Conservation (phyloP, 176 grass and related monocot genomes). For the Hsuehochloa calcarea region DNA sequence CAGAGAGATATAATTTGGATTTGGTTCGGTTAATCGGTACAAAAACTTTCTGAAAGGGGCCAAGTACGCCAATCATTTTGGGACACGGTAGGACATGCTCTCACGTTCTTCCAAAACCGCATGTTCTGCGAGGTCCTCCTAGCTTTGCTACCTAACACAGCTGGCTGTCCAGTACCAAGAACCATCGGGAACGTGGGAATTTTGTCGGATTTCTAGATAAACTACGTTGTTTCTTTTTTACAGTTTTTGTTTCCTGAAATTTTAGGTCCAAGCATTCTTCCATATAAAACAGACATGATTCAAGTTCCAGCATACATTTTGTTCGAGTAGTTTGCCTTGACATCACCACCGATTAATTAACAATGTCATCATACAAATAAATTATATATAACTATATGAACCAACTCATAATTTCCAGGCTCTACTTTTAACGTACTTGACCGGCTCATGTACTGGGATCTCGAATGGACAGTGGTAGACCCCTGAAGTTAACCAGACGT, state of each 20-base stretch:
- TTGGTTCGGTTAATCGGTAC: neutral
- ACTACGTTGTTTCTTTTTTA: no score
- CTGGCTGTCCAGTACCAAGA: neutral
- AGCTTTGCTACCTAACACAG: neutral
- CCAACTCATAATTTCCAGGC: no score
- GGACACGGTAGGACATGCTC: neutral
- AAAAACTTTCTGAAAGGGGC: neutral
- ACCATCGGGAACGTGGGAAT: neutral
- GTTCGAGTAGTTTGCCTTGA: neutral
- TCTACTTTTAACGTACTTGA: no score
- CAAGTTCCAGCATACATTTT: neutral
- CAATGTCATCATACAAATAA: neutral
- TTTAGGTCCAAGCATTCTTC: neutral
- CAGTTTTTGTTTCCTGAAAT: neutral
- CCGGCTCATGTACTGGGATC: neutral
- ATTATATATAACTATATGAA: neutral
- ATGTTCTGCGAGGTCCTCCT: neutral
- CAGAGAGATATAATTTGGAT: slow-evolving; percentile 24
- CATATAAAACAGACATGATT: neutral
- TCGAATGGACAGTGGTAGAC: neutral
- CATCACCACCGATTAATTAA: neutral
- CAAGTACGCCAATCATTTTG: neutral
- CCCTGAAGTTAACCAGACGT: neutral
- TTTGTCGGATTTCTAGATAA: neutral
- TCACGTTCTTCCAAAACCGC: neutral